A percentile compares a stretch with the other conserved stretches of the same genome.
These are phyloP conservation scores for Selaginella moellendorffii DNA, from an alignment of 75 land plant genomes.

Conservation along the genomic window DNA sequence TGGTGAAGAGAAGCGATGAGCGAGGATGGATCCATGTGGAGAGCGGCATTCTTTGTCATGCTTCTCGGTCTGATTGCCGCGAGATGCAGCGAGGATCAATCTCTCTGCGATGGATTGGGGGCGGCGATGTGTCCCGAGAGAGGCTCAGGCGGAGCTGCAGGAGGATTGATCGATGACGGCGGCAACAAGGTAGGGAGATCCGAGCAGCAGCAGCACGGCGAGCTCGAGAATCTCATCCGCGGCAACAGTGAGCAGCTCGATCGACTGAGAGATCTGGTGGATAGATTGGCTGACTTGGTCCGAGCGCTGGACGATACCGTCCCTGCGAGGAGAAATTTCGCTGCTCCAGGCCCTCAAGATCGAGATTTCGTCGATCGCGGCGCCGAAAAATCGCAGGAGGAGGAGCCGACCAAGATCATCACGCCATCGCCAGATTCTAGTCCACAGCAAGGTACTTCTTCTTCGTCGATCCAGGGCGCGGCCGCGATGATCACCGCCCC, in stretches of 20 bases:
- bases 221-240: background rate
- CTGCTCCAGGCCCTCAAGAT: too few relatives aligned
- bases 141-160: background rate
- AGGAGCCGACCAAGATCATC: background rate
- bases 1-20: background rate
- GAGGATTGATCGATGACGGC: background rate
- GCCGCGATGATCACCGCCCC: background rate
- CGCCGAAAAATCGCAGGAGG: background rate
- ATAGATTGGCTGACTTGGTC: background rate
- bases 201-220: background rate
- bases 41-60: conserved; percentile 1
- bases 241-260: background rate
- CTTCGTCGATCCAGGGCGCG: background rate
- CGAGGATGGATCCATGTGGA: conserved; percentile 8
- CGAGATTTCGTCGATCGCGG: too few relatives aligned
- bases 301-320: background rate
- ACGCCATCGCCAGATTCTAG: background rate
- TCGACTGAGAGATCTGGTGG: background rate
- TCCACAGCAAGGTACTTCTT: background rate
- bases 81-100: background rate
- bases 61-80: background rate
- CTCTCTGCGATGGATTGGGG: background rate
- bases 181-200: background rate
- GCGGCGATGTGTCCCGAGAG: background rate
- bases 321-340: background rate